Percentiles rank a stretch among this genome's conserved stretches.
Conservation (phyloP, 2,329 filamentous ascomycete genomes). For the Penicillium janthinellum region DNA sequence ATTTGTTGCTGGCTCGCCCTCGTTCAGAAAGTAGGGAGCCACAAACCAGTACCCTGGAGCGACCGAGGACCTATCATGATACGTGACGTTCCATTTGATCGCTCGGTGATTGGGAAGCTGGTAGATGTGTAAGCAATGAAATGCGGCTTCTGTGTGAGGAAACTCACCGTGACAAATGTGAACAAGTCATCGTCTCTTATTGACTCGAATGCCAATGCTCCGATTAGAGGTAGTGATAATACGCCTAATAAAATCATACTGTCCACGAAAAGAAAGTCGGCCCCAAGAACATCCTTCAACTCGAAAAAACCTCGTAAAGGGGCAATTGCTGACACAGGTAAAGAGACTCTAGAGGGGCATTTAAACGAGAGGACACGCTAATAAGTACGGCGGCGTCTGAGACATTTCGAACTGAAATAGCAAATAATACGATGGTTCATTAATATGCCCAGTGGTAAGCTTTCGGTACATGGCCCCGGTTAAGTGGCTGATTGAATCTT, state of each 20-base stretch:
- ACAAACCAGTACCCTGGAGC: conserved; percentile 52
- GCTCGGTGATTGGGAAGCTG: conserved; percentile 26
- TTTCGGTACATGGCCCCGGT: not conserved
- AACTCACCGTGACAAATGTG: conserved; percentile 1
- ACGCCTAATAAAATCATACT: not conserved
- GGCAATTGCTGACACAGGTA: not conserved
- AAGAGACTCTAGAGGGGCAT: not conserved
- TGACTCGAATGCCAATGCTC: not conserved
- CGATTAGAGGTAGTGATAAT: not conserved
- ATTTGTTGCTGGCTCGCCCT: conserved; percentile 23
- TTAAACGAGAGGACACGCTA: not conserved
- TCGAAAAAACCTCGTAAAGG: not conserved
- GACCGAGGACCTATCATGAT: conserved; percentile 25
- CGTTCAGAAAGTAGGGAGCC: conserved; percentile 42
- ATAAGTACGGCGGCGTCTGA: not conserved
- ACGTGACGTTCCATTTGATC: conserved; percentile 25
- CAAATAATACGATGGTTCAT: not conserved
- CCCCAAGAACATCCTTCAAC: too few species aligned
- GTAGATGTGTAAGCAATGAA: not conserved
- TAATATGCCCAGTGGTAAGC: not conserved
- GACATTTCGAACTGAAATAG: not conserved
- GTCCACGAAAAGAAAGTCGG: not conserved
- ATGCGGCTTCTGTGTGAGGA: not conserved
- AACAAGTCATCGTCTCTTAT: not conserved
- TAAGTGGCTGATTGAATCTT: not conserved